Evolutionary conservation across 169 alveolate species (phyloP).

Genomic region (Eimeria falciformis): DNA sequence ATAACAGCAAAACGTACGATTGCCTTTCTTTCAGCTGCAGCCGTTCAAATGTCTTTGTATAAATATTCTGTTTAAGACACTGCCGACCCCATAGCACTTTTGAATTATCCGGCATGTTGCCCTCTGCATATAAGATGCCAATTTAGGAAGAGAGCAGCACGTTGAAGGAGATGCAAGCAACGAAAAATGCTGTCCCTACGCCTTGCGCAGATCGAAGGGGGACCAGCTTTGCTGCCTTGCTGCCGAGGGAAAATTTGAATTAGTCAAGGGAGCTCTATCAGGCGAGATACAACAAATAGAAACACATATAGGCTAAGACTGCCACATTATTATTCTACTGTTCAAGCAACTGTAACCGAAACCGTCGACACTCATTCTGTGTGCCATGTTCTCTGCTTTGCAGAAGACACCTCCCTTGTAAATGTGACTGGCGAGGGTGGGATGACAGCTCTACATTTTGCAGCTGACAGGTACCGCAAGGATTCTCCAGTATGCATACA

Average conservation of each 20-base stretch:
- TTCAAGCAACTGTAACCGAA: neutral
- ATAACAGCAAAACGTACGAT: neutral
- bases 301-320: neutral
- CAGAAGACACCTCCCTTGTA: conserved; percentile 51
- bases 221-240: conserved; percentile 15
- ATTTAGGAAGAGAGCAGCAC: too few relatives aligned
- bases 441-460: conserved; percentile 74
- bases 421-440: conserved; percentile 55
- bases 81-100: too few relatives aligned
- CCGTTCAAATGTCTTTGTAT: too few relatives aligned
- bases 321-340: neutral
- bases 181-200: too few relatives aligned
- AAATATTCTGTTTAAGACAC: too few relatives aligned
- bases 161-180: too few relatives aligned
- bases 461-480: conserved; percentile 77
- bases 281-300: neutral
- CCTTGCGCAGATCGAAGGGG: conserved; percentile 45
- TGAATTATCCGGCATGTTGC: too few relatives aligned
- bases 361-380: neutral
- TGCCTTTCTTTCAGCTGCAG: too few relatives aligned
- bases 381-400: too few relatives aligned
- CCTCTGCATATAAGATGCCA: too few relatives aligned
- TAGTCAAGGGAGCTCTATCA: neutral
- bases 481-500: neutral
- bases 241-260: neutral